Evolutionary conservation across 257 asterid species (phyloP), one percentile per base, ranked within the genome.

Genomic region (Salvia rosmarinus): DNA sequence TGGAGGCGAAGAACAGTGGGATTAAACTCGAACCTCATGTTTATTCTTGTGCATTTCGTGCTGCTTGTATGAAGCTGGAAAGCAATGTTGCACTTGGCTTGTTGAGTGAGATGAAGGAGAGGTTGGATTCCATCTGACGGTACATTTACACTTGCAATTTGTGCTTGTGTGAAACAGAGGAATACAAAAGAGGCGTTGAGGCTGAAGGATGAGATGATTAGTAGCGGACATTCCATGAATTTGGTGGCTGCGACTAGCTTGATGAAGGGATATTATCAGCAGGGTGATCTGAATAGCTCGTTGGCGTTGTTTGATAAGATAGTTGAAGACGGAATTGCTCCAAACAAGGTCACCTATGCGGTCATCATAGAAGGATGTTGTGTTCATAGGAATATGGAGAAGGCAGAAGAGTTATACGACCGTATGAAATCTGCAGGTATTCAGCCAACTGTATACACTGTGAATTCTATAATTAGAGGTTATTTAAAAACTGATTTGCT

Each of bases 341-440:
- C 97, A 17, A 85, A 84, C 77, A 84, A 86, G 83, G 94, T 83
- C 57, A 90, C 98, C 32, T 93, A 82, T 79, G 91, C 96, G 3
- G 96, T 90, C 68, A 75, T 90, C 43, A 80, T 93, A 25, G 89
- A 90, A 83, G 97, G 98, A 16, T 89, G 97, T 52, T 85, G 89
- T 81, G 72, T 72, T 30, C 57, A 80, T 54, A 79, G 80, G 75
- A 77, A 80, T 56, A 80, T 86, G 85, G 87, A 75, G 72, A 87
- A 85, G 78, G 97, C 95, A 17, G 61, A 34, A 35, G 90, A 86
- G 73, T 75, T 94, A 55, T 84, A 82, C 68, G 14, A 12, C 16
- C 72, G 54, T 72, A 89, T 94, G 97, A 87, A 84, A 81, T 65
- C 78, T 73, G 80, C 70, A 0, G 96, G 96, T 68, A 83, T 91